phyloP scores from a whole-genome alignment of 257 asterid genomes.

The Lithospermum erythrorhizon region DNA sequence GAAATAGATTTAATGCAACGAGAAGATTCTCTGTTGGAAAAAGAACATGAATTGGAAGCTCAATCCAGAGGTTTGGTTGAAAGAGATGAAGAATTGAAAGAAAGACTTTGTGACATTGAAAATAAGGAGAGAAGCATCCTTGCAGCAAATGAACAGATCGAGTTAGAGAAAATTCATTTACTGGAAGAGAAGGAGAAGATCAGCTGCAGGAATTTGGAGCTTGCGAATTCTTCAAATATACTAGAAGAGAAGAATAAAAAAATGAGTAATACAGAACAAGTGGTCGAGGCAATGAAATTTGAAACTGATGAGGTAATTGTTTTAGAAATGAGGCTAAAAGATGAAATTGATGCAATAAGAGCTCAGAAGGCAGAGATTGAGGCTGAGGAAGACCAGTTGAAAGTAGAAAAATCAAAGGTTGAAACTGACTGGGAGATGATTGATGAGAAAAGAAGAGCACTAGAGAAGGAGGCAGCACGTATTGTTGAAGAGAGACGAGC shows the following conservation, averaged over 20 bases:
- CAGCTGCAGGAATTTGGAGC: slow-evolving; percentile 36
- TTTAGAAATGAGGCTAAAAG: slow-evolving; percentile 67
- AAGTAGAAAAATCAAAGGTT: slow-evolving; percentile 74
- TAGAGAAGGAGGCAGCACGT: slow-evolving; percentile 60
- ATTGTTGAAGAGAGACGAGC: slow-evolving; percentile 67
- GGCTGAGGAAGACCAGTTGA: slow-evolving; percentile 63
- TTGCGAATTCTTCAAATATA: slow-evolving; percentile 46
- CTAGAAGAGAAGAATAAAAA: slow-evolving; percentile 50
- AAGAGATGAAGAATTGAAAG: slow-evolving; percentile 55
- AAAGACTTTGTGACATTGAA: slow-evolving; percentile 31
- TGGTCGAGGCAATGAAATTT: slow-evolving; percentile 50
- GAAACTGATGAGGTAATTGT: slow-evolving; percentile 69
- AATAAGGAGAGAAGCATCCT: slow-evolving; percentile 48
- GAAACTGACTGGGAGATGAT: slow-evolving; percentile 88
- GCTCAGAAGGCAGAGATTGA: slow-evolving; percentile 70
- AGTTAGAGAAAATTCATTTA: slow-evolving; percentile 29
- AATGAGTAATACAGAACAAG: slow-evolving; percentile 49
- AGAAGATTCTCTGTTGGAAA: slow-evolving; percentile 60
- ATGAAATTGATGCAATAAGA: slow-evolving; percentile 74
- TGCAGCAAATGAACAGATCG: slow-evolving; percentile 48
- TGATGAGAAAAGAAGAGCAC: slow-evolving; percentile 80
- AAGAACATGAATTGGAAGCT: slow-evolving; percentile 55
- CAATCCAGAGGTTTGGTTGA: slow-evolving; percentile 40
- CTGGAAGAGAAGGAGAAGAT: slow-evolving; percentile 51
- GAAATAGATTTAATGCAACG: slow-evolving; percentile 72